Percentiles rank a stretch among this genome's conserved stretches.
phyloP scores from a whole-genome alignment of 202 grass and related monocot genomes.

The Brachypodium distachyon region DNA sequence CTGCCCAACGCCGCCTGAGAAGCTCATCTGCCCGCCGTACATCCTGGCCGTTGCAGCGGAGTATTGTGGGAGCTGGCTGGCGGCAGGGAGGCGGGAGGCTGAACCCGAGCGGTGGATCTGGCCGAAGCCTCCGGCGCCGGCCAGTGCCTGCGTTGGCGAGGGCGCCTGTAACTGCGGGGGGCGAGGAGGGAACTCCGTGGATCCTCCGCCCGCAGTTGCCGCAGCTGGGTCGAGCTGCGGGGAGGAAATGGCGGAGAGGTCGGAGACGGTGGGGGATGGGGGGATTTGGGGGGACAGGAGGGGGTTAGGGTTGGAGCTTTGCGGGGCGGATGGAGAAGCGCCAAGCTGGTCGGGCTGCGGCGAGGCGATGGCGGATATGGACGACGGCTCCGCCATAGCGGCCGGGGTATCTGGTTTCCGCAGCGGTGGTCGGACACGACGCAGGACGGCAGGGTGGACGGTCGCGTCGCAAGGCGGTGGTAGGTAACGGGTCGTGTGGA shows the following conservation, averaged over 20 bases:
- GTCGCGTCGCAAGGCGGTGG: slow-evolving; percentile 3
- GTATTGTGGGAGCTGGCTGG: slow-evolving; percentile 49
- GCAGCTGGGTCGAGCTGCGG: slow-evolving; percentile 50
- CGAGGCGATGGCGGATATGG: slow-evolving; percentile 26
- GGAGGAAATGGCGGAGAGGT: slow-evolving; percentile 72
- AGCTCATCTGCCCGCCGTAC: slow-evolving; percentile 74
- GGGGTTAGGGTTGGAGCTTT: slow-evolving; percentile 59
- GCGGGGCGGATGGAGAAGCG: slow-evolving; percentile 27
- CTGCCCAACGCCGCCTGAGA: slow-evolving; percentile 42
- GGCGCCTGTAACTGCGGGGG: slow-evolving; percentile 44
- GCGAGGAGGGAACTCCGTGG: slow-evolving; percentile 56
- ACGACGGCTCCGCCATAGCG: slow-evolving; percentile 43
- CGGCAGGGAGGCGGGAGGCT: slow-evolving; percentile 26
- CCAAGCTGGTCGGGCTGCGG: slow-evolving; percentile 52
- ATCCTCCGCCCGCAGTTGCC: slow-evolving; percentile 12
- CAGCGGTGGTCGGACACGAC: slow-evolving; percentile 28
- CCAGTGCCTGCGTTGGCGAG: slow-evolving; percentile 28
- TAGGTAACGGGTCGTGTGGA: slow-evolving; percentile 13
- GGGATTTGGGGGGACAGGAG: slow-evolving; percentile 54
- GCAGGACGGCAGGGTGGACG: slow-evolving; percentile 6
- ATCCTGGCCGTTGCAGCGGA: slow-evolving; percentile 58
- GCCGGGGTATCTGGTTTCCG: slow-evolving; percentile 17
- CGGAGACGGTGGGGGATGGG: slow-evolving; percentile 76
- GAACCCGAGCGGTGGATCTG: slow-evolving; percentile 55
- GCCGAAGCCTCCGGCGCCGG: slow-evolving; percentile 17